Evolutionary conservation across 164 flowering plant species (phyloP).

Genomic region (Santalum album): DNA sequence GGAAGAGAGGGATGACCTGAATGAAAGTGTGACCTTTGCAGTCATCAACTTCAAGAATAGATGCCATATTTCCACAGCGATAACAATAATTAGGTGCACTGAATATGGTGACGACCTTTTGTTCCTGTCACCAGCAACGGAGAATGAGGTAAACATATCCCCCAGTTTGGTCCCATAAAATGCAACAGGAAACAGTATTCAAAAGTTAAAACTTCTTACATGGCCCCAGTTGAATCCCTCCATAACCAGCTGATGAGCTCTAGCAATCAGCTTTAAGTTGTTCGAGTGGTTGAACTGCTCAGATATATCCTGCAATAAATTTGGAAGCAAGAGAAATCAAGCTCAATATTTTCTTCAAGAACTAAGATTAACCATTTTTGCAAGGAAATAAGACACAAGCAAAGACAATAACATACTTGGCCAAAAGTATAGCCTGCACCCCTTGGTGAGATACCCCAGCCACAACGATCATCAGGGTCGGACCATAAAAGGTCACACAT

Average conservation of each 20-base stretch:
- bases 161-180: neutral
- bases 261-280: slow-evolving; percentile 84
- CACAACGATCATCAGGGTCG: slow-evolving; percentile 97
- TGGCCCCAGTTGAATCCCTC: slow-evolving; percentile 99
- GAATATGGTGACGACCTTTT: slow-evolving; percentile 96
- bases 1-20: slow-evolving; percentile 61
- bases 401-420: slow-evolving; percentile 54
- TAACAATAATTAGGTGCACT: slow-evolving; percentile 98
- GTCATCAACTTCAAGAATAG: slow-evolving; percentile 95
- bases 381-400: neutral
- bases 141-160: too few relatives aligned
- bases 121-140: slow-evolving; percentile 58
- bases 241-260: slow-evolving; percentile 99
- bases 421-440: slow-evolving; percentile 97
- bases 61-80: slow-evolving; percentile 99
- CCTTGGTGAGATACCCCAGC: slow-evolving; percentile 98
- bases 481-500: slow-evolving; percentile 99
- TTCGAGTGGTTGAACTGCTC: slow-evolving; percentile 95
- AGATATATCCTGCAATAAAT: slow-evolving; percentile 89
- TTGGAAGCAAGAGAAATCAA: too few relatives aligned
- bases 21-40: slow-evolving; percentile 91
- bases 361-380: neutral
- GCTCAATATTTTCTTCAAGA: too few relatives aligned
- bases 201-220: slow-evolving; percentile 32
- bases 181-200: neutral